Conservation (phyloP, 164 flowering plant genomes). For the Cinnamomum micranthum region DNA sequence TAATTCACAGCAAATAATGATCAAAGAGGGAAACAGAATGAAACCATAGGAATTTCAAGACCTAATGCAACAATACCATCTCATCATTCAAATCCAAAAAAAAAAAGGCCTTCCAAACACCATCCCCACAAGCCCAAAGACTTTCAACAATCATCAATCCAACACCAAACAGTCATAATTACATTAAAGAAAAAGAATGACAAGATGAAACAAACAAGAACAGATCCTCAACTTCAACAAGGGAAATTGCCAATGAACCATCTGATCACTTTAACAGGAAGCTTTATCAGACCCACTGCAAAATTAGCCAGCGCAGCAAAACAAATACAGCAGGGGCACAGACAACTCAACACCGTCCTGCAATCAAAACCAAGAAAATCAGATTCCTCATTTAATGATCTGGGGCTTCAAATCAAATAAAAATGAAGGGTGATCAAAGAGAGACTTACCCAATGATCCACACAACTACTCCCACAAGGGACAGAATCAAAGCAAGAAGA, state of each 20-base stretch:
- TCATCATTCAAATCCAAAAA: not conserved
- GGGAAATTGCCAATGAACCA: conserved; percentile 60
- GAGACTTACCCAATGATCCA: conserved; percentile 43
- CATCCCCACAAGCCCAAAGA: not conserved
- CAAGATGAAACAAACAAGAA: not conserved
- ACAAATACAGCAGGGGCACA: conserved; percentile 74
- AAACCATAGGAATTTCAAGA: too few relatives aligned
- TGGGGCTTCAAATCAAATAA: not conserved
- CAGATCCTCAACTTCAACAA: conserved; percentile 27
- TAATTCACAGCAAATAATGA: too few relatives aligned
- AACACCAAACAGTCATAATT: not conserved
- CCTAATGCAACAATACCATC: too few relatives aligned
- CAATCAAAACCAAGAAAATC: conserved; percentile 1
- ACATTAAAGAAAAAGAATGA: not conserved
- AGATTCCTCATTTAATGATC: not conserved
- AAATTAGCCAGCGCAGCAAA: conserved; percentile 45
- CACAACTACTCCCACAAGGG: conserved; percentile 36
- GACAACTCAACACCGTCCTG: conserved; percentile 59
- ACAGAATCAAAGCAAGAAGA: conserved; percentile 32
- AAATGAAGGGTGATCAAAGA: not conserved
- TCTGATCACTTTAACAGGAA: conserved; percentile 44
- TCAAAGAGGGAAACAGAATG: too few relatives aligned
- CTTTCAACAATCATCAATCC: not conserved
- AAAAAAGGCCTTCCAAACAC: not conserved
- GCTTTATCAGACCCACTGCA: conserved; percentile 46